Base-by-base conservation (phyloP, 2,329 filamentous ascomycete species). In the Trichophyton mentagrophytes region DNA sequence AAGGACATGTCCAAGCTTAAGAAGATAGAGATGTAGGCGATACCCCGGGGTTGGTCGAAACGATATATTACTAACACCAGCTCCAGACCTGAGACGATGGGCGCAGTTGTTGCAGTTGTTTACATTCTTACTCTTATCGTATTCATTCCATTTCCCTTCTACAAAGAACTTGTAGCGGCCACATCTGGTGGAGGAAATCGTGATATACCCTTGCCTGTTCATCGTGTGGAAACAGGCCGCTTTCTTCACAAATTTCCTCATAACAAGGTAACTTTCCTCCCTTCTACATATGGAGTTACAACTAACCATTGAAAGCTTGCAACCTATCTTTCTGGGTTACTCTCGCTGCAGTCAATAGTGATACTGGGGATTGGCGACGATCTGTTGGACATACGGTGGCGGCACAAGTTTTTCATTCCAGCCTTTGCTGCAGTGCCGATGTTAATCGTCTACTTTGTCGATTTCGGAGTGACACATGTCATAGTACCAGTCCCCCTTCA, bases 341-440 rank as follows among this genome's bases (percentile, higher is more conserved):
- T 96, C 66, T 95, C 92, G 5, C 83, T 99, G 42, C 90, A 96
- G 75, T 88, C 86, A 53, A 90, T 95, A 64, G 88, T 90, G 57
- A 86, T 97, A 61, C 86, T 99, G 38, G 93, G 93, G 60, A 86
- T 99, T 63, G 89, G 90, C 66, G 93, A 99, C 75, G 93, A 99
- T 75, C 82, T 96, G 58, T 96, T 99, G 75, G 93, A 99, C 74
- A 96, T 99, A 70, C 85, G 93, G 71, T 99, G 93, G 93, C 87
- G 93, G 60, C 92, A 99, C 81, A 99, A 99, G 78, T 90, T 96
- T 76, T 88, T 96, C 78, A 96, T 99, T 67, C 93, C 93, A 4
- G 93, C 90, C 62, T 88, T 99, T 67, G 91, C 91, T 61, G 87
- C 90, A 55, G 89, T 97, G 63, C 93, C 93, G 15, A 87, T 97